Conservation (phyloP, 176 grass and related monocot species). For the Poa annua region DNA sequence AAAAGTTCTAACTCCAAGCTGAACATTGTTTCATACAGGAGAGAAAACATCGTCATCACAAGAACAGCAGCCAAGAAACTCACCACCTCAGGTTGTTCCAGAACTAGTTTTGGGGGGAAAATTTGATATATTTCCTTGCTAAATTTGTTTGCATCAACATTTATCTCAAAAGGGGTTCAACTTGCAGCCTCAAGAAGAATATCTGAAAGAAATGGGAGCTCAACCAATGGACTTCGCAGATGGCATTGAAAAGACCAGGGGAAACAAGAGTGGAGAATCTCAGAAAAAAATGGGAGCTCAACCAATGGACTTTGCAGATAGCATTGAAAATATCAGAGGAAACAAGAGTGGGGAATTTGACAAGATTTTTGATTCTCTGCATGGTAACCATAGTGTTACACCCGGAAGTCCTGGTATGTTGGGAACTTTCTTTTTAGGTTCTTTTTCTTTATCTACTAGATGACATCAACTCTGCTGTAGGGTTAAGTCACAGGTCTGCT, state of each 20-base stretch:
- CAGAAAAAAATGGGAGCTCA: slow-evolving; percentile 48
- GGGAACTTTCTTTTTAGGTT: slow-evolving; percentile 10
- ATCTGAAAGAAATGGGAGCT: slow-evolving; percentile 49
- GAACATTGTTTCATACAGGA: slow-evolving; percentile 43
- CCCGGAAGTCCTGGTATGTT: slow-evolving; percentile 80
- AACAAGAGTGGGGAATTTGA: slow-evolving; percentile 49
- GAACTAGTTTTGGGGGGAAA: slow-evolving; percentile 29
- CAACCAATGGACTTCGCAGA: slow-evolving; percentile 53
- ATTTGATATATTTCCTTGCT: slow-evolving; percentile 6
- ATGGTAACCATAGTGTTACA: slow-evolving; percentile 65
- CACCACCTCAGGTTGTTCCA: slow-evolving; percentile 52
- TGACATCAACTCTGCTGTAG: slow-evolving; percentile 47
- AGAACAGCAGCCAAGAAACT: slow-evolving; percentile 46
- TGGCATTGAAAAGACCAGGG: slow-evolving; percentile 67
- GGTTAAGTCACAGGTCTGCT: slow-evolving; percentile 62
- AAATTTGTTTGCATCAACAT: slow-evolving; percentile 29
- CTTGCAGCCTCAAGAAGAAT: slow-evolving; percentile 60
- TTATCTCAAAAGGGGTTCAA: slow-evolving; percentile 41
- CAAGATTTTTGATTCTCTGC: slow-evolving; percentile 41
- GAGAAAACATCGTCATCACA: slow-evolving; percentile 46
- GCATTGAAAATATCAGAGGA: slow-evolving; percentile 65
- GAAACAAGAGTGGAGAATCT: slow-evolving; percentile 41
- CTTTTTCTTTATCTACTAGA: slow-evolving; percentile 28
- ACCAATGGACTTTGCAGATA: slow-evolving; percentile 55
- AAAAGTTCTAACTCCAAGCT: slow-evolving; percentile 39